Evolutionary conservation across 148 eudicot species (phyloP), one percentile per base, ranked within the genome.

Genomic region (Drosera capensis): DNA sequence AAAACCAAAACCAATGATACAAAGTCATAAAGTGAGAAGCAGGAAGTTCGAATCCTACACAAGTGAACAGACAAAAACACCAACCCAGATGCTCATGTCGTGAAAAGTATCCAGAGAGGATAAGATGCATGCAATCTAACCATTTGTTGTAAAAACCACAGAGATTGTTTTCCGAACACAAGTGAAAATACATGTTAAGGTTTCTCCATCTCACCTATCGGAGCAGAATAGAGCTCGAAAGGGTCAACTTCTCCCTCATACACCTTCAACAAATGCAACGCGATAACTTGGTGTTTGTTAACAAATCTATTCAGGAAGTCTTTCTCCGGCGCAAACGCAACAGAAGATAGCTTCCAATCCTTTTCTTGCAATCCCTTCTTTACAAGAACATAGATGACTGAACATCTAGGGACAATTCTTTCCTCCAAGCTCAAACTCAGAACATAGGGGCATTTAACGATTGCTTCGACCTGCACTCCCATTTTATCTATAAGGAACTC

Each of bases 261-360:
- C 38, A 34, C 38, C 1, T 25, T 25, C 20, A 43, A 40, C 14
- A 28, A 20, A 23, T 20, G 36, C 20, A 38, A 51, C 39, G 15
- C 17, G 30, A 18, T 26, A n/a, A 50, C 51, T 22, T 29, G 28
- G 25, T 37, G 17, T 50, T 28, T 61, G 55, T 23, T 26, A 16
- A 24, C 45, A 52, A 25, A 29, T 52, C 20, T 18, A 34, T 63
- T 56, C 47, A 56, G 40, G 16, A 9, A 8, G 40, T 45, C 38
- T 25, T 45, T 23, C 45, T 63, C 62, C 43, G 25, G 31, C 56
- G 46, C 6, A 18, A 54, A 1, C 22, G 13, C 13, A 1, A 43
- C 22, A 43, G 13, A 16, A 20, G 9, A 8, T 21, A 43, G 20
- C n/a, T 13, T 2, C 11, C 11, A 34, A 11, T 34, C 14, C 38